These are phyloP conservation scores for Talaromyces sp. DNA, from an alignment of 2,329 filamentous ascomycete species.

Conservation along the genomic window DNA sequence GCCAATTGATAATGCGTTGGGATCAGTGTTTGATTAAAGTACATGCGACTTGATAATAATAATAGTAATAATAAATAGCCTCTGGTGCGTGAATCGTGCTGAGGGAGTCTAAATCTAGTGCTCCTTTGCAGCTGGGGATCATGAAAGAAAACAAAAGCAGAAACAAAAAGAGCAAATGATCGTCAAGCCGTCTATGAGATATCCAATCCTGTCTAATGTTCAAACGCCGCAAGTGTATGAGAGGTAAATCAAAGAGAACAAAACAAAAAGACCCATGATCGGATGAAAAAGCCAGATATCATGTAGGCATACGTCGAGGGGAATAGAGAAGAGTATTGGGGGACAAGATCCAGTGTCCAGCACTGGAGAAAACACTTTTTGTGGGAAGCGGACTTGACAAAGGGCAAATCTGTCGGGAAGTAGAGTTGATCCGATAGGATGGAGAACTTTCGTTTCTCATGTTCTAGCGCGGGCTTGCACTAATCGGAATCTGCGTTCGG, in stretches of 20 bases:
- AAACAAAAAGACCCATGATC: slow-evolving; percentile 1
- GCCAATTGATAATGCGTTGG: too few relatives aligned
- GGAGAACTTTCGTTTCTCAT: slow-evolving; percentile 16
- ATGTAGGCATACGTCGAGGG: not conserved
- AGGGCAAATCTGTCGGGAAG: not conserved
- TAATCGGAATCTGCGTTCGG: slow-evolving; percentile 44
- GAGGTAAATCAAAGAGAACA: not conserved
- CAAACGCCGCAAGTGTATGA: slow-evolving; percentile 12
- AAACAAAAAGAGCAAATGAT: slow-evolving; percentile 12
- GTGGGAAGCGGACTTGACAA: not conserved
- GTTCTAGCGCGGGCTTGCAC: slow-evolving; percentile 42
- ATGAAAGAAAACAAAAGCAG: slow-evolving; percentile 1
- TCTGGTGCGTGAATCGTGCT: slow-evolving; percentile 23
- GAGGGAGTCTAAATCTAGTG: slow-evolving; percentile 7
- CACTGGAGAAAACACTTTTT: slow-evolving; percentile 14
- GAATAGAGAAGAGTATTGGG: not conserved
- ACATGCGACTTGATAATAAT: slow-evolving; percentile 5
- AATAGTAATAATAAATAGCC: too few relatives aligned
- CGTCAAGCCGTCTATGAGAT: slow-evolving; percentile 17
- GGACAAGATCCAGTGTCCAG: slow-evolving; percentile 20
- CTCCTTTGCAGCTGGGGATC: slow-evolving; percentile 11
- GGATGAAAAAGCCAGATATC: not conserved
- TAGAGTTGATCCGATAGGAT: not conserved
- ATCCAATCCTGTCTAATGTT: slow-evolving; percentile 18
- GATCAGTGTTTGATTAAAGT: slow-evolving; percentile 1